phyloP scores from a whole-genome alignment of 306 rosid genomes.

The Pyrus bretschneideri region DNA sequence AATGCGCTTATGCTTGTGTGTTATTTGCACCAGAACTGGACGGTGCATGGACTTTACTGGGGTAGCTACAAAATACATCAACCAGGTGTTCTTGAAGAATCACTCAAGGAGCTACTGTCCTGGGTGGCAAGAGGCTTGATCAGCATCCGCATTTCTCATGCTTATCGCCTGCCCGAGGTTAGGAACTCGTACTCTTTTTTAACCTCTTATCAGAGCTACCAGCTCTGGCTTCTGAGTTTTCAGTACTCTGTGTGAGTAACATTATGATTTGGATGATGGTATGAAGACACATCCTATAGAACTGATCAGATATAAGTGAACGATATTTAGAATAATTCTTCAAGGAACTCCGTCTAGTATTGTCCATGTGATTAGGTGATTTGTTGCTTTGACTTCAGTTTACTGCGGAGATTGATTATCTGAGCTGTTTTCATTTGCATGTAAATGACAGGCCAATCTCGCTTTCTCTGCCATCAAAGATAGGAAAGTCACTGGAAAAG shows the following conservation, averaged over 20 bases:
- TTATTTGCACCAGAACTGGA: constrained; percentile 76
- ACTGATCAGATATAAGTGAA: not conserved
- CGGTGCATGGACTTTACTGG: constrained; percentile 96
- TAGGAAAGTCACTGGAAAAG: constrained; percentile 86
- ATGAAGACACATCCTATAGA: not conserved
- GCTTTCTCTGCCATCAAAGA: constrained; percentile 82
- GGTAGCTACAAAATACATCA: constrained; percentile 80
- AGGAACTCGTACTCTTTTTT: constrained; percentile 15
- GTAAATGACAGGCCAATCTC: constrained; percentile 64
- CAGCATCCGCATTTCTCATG: constrained; percentile 68
- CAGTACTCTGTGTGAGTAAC: no score
- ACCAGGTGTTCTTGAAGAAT: constrained; percentile 72
- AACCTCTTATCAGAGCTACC: not conserved
- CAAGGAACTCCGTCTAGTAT: not conserved
- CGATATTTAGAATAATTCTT: not conserved
- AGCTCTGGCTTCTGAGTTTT: not conserved
- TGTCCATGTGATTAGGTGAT: not conserved
- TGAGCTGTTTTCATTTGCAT: constrained; percentile 11
- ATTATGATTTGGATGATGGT: not conserved
- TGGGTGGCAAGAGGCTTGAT: constrained; percentile 76
- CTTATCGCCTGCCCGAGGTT: constrained; percentile 69
- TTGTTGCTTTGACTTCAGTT: not conserved
- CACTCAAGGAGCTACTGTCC: constrained; percentile 66
- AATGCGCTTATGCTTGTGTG: constrained; percentile 11
- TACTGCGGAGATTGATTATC: constrained; percentile 4